Conservation (phyloP, 139 green algal species). For the Picocystis salinarum region DNA sequence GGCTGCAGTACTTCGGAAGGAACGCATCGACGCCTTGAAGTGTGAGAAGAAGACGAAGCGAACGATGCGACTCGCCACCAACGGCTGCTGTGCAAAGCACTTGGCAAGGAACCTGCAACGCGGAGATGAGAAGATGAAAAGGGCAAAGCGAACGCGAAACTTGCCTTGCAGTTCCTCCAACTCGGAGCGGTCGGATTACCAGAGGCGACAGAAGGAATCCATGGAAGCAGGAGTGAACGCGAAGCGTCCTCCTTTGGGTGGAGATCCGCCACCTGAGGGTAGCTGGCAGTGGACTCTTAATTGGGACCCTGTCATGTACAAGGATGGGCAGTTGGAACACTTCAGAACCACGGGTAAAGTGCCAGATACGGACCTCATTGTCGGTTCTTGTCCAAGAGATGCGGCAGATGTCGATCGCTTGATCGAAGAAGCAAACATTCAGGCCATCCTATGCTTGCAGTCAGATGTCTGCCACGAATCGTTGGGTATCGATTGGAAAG, state of each 20-base stretch:
- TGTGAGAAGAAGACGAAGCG: no score
- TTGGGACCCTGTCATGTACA: constrained; percentile 14
- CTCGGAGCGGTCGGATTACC: no score
- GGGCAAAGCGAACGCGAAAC: no score
- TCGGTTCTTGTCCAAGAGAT: constrained; percentile 22
- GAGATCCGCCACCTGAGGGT: constrained; percentile 4
- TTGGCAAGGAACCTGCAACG: no score
- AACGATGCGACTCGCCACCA: no score
- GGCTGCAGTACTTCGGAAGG: no score
- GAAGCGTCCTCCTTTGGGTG: background rate
- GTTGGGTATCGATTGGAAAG: constrained; percentile 1
- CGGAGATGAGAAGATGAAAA: no score
- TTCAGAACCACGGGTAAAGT: no score
- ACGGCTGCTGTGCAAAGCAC: no score
- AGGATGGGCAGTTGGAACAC: no score
- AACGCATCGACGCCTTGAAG: no score
- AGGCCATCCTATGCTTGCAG: background rate
- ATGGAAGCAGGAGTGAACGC: constrained; percentile 2
- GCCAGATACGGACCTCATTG: constrained; percentile 6
- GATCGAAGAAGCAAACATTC: background rate
- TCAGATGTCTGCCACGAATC: constrained; percentile 2
- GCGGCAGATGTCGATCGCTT: constrained; percentile 17
- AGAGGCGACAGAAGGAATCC: constrained; percentile 9
- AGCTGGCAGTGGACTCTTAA: constrained; percentile 31
- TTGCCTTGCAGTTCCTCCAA: no score